Conservation (phyloP, 1,139 yeast species). For the Hansenula lynferdii region DNA sequence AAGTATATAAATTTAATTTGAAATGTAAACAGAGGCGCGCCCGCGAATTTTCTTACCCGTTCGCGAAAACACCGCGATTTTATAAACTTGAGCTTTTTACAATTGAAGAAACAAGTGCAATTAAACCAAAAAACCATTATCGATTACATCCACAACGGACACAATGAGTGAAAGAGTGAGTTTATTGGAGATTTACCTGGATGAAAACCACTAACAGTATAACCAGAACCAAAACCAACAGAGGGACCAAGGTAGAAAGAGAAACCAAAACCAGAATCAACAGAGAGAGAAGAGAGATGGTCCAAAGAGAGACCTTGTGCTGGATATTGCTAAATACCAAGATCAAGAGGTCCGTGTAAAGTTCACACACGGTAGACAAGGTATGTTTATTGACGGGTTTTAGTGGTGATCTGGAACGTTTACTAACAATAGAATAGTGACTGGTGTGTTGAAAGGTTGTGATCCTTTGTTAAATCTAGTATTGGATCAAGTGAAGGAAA, state of each 20-base stretch:
- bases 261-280: slow-evolving; percentile 24
- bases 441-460: slow-evolving; percentile 79
- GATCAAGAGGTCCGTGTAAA: slow-evolving; percentile 73
- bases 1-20: no score
- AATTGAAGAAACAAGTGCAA: no score
- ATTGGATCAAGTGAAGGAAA: slow-evolving; percentile 77
- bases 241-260: slow-evolving; percentile 23
- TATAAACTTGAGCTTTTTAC: no score
- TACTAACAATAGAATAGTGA: slow-evolving; percentile 36
- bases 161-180: slow-evolving; percentile 5
- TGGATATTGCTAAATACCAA: slow-evolving; percentile 74
- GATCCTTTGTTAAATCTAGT: slow-evolving; percentile 94
- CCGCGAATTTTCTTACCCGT: neutral
- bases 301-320: slow-evolving; percentile 86
- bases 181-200: no score
- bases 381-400: slow-evolving; percentile 14
- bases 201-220: slow-evolving; percentile 20
- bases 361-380: slow-evolving; percentile 80
- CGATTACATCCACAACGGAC: no score
- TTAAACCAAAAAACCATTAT: no score
- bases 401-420: neutral
- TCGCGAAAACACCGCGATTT: neutral
- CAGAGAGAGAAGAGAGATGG: slow-evolving; percentile 51
- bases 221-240: slow-evolving; percentile 25
- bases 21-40: neutral